Conservation (phyloP, 257 asterid species). For the Nicotiana otophora region DNA sequence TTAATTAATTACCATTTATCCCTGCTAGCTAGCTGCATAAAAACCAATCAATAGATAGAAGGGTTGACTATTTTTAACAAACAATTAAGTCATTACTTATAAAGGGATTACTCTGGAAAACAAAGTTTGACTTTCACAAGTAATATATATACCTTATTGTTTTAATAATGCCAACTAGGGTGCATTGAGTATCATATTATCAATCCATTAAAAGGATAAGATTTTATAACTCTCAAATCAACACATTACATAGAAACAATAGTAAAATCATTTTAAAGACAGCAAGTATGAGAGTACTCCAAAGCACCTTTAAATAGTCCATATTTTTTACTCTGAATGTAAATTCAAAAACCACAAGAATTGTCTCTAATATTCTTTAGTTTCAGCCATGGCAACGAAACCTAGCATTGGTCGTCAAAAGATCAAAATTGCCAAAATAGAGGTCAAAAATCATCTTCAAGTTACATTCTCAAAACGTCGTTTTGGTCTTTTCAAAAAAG, state of each 20-base stretch:
- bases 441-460: no score
- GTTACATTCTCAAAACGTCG: no score
- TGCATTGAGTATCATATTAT: constrained; percentile 15
- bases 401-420: no score
- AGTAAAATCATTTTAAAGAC: constrained; percentile 2
- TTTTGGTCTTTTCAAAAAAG: no score
- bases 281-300: constrained; percentile 4
- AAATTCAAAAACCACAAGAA: no score
- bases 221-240: constrained; percentile 61
- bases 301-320: background rate
- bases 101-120: background rate
- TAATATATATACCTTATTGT: background rate
- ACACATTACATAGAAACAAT: constrained; percentile 10
- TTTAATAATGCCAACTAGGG: constrained; percentile 22
- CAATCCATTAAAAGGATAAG: constrained; percentile 26
- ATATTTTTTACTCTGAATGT: background rate
- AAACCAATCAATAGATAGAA: background rate
- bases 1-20: no score
- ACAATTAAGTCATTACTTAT: background rate
- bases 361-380: no score
- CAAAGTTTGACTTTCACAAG: constrained; percentile 21
- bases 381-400: no score
- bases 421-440: no score
- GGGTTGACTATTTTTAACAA: background rate
- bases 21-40: no score